Evolutionary conservation across 805 yeast genomes (phyloP).

Genomic region (Novakomyces olei): DNA sequence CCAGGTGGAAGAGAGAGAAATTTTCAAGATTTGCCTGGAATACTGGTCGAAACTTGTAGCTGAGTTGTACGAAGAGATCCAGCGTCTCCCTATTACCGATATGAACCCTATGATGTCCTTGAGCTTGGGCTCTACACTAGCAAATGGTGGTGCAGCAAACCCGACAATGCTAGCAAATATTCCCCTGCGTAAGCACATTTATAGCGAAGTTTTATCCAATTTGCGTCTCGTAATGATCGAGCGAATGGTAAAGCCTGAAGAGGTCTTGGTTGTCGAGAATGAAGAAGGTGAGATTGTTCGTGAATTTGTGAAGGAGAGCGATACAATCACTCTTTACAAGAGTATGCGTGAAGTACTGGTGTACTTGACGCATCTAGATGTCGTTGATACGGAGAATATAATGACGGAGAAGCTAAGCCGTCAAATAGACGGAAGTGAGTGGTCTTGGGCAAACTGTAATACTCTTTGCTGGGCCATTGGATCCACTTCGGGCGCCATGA

Average conservation of each 20-base stretch:
- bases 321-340: constrained; percentile 86
- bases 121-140: constrained; percentile 17
- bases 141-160: constrained; percentile 57
- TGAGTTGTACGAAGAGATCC: constrained; percentile 66
- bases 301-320: constrained; percentile 90
- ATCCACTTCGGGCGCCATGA: constrained; percentile 95
- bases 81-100: constrained; percentile 49
- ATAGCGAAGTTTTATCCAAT: constrained; percentile 54
- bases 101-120: constrained; percentile 59
- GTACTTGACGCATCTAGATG: constrained; percentile 85
- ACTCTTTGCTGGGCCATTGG: constrained; percentile 99
- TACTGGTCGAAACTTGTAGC: constrained; percentile 82
- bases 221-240: constrained; percentile 86
- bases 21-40: constrained; percentile 85
- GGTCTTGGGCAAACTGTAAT: constrained; percentile 98
- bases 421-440: constrained; percentile 88
- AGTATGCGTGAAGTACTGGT: constrained; percentile 90
- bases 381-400: constrained; percentile 76
- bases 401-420: constrained; percentile 79
- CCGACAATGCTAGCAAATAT: constrained; percentile 55
- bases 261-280: constrained; percentile 85
- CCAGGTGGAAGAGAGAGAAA: constrained; percentile 80
- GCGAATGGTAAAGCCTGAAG: constrained; percentile 96
- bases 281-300: constrained; percentile 98
- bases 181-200: constrained; percentile 70